These are phyloP conservation scores for Dactylellina leptospora DNA, from an alignment of 2,329 filamentous ascomycete species.

Conservation along the genomic window DNA sequence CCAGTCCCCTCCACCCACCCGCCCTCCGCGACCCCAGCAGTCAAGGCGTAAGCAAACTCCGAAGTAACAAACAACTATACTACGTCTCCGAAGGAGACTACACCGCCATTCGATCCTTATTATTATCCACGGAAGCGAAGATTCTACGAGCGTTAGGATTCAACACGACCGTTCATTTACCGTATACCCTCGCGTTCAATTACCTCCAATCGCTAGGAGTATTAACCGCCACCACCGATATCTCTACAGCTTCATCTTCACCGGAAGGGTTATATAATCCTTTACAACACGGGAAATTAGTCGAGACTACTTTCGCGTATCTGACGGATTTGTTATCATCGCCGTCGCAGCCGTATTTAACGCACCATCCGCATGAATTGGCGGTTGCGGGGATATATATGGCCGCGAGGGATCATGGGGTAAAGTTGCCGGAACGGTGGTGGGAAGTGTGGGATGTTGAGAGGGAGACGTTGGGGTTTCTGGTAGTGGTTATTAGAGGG, in stretches of 20 bases:
- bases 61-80: conserved; percentile 63
- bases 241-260: too few species aligned
- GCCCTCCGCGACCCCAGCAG: conserved; percentile 57
- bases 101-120: conserved; percentile 69
- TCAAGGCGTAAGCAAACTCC: conserved; percentile 11
- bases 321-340: conserved; percentile 87
- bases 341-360: conserved; percentile 88
- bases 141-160: conserved; percentile 81
- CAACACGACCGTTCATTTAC: conserved; percentile 82
- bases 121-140: conserved; percentile 79
- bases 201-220: conserved; percentile 90
- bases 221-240: conserved; percentile 60
- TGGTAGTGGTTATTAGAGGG: conserved; percentile 70
- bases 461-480: conserved; percentile 89
- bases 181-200: conserved; percentile 85
- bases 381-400: conserved; percentile 90
- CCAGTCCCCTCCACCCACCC: conserved; percentile 64
- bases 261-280: conserved; percentile 53
- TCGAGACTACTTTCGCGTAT: conserved; percentile 74
- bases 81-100: conserved; percentile 79
- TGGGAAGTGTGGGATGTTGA: conserved; percentile 99
- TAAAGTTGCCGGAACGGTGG: conserved; percentile 88
- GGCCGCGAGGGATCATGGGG: conserved; percentile 78
- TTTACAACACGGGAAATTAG: conserved; percentile 65
- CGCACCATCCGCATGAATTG: conserved; percentile 85